Conservation (phyloP, 140 eudicot species). For the Ambrosia hybrid region DNA sequence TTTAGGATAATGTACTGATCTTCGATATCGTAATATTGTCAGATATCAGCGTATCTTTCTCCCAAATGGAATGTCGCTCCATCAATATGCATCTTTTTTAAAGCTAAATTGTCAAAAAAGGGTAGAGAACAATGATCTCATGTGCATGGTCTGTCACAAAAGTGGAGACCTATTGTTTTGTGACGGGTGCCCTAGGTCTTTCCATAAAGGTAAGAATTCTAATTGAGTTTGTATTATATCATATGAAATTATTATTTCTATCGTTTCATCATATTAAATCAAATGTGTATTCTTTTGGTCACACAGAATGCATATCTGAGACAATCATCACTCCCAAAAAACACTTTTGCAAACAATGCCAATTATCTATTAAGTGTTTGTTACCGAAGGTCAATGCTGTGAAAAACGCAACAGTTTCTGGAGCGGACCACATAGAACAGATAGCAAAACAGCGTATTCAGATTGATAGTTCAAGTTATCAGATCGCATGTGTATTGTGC, state of each 20-base stretch:
- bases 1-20: not conserved
- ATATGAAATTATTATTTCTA: not conserved
- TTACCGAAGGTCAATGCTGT: not conserved
- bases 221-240: not conserved
- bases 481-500: conserved; percentile 75
- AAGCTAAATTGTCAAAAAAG: conserved; percentile 32
- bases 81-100: conserved; percentile 57
- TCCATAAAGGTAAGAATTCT: conserved; percentile 36
- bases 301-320: conserved; percentile 9
- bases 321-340: not conserved
- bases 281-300: not conserved
- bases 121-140: conserved; percentile 49
- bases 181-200: conserved; percentile 77
- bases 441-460: conserved; percentile 58
- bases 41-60: conserved; percentile 59
- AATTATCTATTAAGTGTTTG: not conserved
- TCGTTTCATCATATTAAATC: not conserved
- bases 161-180: conserved; percentile 71
- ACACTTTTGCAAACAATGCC: conserved; percentile 5
- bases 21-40: not conserved
- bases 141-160: conserved; percentile 60
- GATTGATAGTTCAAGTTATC: conserved; percentile 43
- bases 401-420: not conserved
- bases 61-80: conserved; percentile 75
- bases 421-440: not conserved